Evolutionary conservation across 1,284 basidiomycete genomes (phyloP).

Genomic region (Ceratobasidium sp.): DNA sequence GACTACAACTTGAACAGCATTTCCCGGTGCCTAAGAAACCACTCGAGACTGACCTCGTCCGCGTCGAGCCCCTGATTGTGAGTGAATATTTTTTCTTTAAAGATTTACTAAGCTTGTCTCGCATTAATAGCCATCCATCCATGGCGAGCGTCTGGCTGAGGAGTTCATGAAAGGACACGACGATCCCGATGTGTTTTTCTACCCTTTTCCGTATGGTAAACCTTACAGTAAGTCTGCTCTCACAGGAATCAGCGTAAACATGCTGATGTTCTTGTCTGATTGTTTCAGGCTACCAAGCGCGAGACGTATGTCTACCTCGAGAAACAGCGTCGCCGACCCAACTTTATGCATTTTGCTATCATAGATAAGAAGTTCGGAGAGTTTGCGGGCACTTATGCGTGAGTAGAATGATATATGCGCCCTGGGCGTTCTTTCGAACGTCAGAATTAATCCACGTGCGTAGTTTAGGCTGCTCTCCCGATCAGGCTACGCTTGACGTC

Average conservation of each 20-base stretch:
- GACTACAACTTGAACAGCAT: conserved; percentile 10
- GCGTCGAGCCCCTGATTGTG: conserved; percentile 4
- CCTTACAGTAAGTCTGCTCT: not conserved
- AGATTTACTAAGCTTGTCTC: not conserved
- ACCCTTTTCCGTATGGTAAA: conserved; percentile 6
- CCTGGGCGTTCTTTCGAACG: not conserved
- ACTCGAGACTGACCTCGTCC: not conserved
- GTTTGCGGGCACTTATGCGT: conserved; percentile 7
- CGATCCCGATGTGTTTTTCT: conserved; percentile 2
- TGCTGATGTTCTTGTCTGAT: not conserved
- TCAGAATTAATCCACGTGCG: too few relatives aligned
- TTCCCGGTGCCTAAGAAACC: not conserved
- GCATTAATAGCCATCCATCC: not conserved
- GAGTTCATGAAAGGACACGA: conserved; percentile 7
- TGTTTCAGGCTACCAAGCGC: not conserved
- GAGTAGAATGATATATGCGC: not conserved
- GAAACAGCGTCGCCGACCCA: conserved; percentile 7
- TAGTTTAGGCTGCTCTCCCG: conserved; percentile 5
- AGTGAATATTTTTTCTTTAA: not conserved
- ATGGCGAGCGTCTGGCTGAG: conserved; percentile 8
- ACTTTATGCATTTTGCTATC: conserved; percentile 8
- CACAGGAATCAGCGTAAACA: too few relatives aligned
- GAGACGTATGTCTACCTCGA: conserved; percentile 14
- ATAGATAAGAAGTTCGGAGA: not conserved
- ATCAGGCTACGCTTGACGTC: conserved; percentile 10